Percentiles rank a stretch among this genome's conserved stretches.
Evolutionary conservation across 306 rosid species (phyloP).

Genomic region (Corylus heterophylla): DNA sequence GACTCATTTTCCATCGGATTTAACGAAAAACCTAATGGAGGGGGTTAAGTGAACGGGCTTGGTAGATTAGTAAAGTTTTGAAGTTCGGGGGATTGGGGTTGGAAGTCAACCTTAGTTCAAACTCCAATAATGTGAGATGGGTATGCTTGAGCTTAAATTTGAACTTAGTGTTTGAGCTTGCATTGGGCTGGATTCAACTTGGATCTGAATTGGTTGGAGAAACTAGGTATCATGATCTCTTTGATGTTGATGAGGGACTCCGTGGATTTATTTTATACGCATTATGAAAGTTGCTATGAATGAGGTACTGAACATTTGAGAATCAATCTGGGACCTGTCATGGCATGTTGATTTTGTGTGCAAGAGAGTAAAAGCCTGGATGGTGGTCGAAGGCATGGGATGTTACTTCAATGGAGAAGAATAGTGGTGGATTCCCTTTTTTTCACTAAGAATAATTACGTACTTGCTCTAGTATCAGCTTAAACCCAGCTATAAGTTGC

Average conservation of each 20-base stretch:
- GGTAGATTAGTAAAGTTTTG: no score
- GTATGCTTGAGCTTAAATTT: background rate
- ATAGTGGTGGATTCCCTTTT: background rate
- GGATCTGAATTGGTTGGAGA: background rate
- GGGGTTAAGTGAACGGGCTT: no score
- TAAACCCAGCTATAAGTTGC: background rate
- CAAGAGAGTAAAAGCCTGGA: background rate
- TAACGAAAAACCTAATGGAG: no score
- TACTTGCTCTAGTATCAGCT: background rate
- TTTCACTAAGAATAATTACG: background rate
- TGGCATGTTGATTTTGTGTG: background rate
- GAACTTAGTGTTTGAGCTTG: background rate
- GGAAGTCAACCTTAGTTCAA: background rate
- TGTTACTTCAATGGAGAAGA: background rate
- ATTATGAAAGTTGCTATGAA: background rate
- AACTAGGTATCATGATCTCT: background rate
- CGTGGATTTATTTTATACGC: background rate
- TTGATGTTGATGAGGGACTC: background rate
- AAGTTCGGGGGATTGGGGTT: no score
- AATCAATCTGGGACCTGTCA: background rate
- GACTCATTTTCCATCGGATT: no score
- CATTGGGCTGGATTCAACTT: background rate
- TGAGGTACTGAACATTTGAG: background rate
- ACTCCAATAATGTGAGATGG: background rate
- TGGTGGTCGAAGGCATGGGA: background rate